Percentiles rank a stretch among this genome's conserved stretches.
These are phyloP conservation scores for Raffaelea albimanens DNA, from an alignment of 2,329 filamentous ascomycete genomes.

Conservation along the genomic window DNA sequence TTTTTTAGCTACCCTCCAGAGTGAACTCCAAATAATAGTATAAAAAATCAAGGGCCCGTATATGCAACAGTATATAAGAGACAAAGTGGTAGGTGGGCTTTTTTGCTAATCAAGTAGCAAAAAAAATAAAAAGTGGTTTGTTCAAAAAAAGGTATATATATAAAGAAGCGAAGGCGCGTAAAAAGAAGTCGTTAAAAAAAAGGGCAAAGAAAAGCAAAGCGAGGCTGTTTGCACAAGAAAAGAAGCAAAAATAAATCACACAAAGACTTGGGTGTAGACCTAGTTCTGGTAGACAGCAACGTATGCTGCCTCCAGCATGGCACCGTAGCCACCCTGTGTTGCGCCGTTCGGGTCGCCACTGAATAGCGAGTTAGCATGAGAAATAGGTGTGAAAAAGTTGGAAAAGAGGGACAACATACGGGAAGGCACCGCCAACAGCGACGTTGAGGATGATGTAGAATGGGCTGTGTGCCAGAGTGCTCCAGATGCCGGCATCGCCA, in stretches of 20 bases:
- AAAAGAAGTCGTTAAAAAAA: slow-evolving; percentile 1
- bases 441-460: slow-evolving; percentile 42
- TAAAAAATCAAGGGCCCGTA: background rate
- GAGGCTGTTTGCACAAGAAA: background rate
- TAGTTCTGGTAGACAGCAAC: slow-evolving; percentile 16
- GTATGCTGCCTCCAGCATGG: slow-evolving; percentile 20
- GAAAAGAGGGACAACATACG: slow-evolving; percentile 24
- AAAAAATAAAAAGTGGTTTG: background rate
- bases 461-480: slow-evolving; percentile 34
- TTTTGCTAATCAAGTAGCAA: slow-evolving; percentile 1
- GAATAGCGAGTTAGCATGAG: background rate
- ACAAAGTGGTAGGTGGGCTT: too few species aligned
- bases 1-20: too few species aligned
- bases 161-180: too few species aligned
- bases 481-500: slow-evolving; percentile 33
- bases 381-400: background rate
- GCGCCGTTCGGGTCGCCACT: slow-evolving; percentile 33
- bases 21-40: too few species aligned
- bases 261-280: background rate
- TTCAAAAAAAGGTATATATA: background rate
- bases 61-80: background rate
- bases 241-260: background rate
- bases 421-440: slow-evolving; percentile 38
- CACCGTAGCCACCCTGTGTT: slow-evolving; percentile 15
- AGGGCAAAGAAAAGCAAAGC: background rate